These are phyloP conservation scores for Lepidium africanum DNA, from an alignment of 345 rosid genomes.

Conservation along the genomic window DNA sequence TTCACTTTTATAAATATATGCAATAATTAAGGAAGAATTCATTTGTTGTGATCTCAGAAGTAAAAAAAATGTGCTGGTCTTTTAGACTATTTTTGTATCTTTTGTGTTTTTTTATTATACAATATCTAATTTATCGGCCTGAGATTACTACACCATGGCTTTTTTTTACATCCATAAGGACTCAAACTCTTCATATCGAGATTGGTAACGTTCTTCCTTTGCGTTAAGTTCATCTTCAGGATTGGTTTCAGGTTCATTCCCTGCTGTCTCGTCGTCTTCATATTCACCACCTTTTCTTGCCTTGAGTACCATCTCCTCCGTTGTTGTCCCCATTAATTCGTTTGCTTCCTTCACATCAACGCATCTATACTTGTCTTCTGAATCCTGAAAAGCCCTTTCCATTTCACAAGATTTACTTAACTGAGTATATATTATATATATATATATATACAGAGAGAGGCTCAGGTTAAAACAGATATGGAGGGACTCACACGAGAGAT, in stretches of 20 bases:
- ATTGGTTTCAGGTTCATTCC: neutral
- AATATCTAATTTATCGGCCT: neutral
- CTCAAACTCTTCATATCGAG: neutral
- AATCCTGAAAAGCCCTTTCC: conserved; percentile 40
- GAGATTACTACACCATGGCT: neutral
- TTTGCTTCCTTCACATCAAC: conserved; percentile 50
- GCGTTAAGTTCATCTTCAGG: conserved; percentile 14
- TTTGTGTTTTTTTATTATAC: neutral
- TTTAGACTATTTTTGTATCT: neutral
- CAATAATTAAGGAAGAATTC: neutral
- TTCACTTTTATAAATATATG: neutral
- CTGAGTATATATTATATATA: neutral
- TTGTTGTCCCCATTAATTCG: conserved; percentile 64
- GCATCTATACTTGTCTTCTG: conserved; percentile 35
- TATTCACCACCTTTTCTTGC: conserved; percentile 32
- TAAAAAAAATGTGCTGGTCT: neutral
- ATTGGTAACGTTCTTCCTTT: conserved; percentile 11
- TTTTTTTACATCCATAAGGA: conserved; percentile 16
- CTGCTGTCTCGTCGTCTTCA: conserved; percentile 9
- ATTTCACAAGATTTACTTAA: neutral
- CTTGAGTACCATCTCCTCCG: conserved; percentile 67
- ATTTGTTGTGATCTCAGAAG: conserved; percentile 1
- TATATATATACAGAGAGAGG: neutral
- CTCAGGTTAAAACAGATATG: neutral
- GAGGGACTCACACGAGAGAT: conserved; percentile 39